Base-by-base conservation (phyloP, 106 monocot genomes). In the Apostasia ramifera region DNA sequence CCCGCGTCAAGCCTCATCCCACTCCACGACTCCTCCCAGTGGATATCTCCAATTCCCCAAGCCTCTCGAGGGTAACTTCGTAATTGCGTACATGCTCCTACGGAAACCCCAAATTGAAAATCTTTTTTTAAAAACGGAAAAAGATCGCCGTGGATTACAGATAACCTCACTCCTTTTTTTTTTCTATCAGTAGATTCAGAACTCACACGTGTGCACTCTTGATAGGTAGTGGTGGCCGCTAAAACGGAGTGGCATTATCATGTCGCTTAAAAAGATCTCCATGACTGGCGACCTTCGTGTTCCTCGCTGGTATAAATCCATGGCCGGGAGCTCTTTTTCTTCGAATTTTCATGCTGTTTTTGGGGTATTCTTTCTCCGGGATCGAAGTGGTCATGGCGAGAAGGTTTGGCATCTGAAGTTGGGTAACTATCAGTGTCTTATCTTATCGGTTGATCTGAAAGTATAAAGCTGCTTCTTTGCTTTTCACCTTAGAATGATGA, bases 171-270 rank as follows among this genome's bases (percentile, higher is more conserved):
- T 2, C n/a, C 15, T 57, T 14, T 26, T 26, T 26, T 26, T 26
- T 26, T 26, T 26, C 26, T 26, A 0, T 26, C 26, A 26, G 26
- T 26, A 26, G 26, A 26, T 26, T 26, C 26, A 26, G 26, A 26
- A 13, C 15, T 39, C 40, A 0, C 59, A 7, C 1, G 59, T 7
- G 9, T 2, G 59, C 0, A 40, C 59, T 26, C 26, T 26, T 26
- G 26, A 26, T 26, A 26, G 26, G 26, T 26, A 26, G 26, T 26
- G 5, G 8, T 59, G 39, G 12, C 8, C 4, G n/a, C 5, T 62
- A 62, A 65, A 65, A 8, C 8, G 65, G 48, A 14, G 65, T 65
- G 47, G 6, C 42, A 42, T 44, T 62, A 62, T 44, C 62, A 62
- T 10, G 1, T 5, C 1, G 2, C 2, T 7, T 10, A 42, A 26